Evolutionary conservation across 371 early-diverging fungal species (phyloP).

Genomic region (Haplosporangium sp.): DNA sequence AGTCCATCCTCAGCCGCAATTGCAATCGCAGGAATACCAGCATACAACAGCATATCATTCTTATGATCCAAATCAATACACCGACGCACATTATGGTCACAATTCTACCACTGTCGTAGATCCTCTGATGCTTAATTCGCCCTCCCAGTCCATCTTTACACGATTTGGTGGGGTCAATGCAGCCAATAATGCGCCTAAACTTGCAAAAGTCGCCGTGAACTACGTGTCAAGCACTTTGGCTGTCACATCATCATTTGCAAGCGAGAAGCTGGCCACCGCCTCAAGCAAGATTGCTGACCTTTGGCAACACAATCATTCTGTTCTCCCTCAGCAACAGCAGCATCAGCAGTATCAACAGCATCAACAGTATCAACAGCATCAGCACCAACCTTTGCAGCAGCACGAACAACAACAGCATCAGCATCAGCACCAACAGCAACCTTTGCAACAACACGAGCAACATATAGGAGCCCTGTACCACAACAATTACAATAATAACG

Average conservation of each 20-base stretch:
- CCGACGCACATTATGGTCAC: slow-evolving; percentile 16
- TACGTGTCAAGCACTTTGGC: slow-evolving; percentile 47
- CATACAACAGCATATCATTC: slow-evolving; percentile 22
- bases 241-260: slow-evolving; percentile 47
- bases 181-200: slow-evolving; percentile 19
- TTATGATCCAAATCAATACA: slow-evolving; percentile 15
- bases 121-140: slow-evolving; percentile 22
- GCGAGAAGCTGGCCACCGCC: slow-evolving; percentile 36
- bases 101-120: slow-evolving; percentile 5
- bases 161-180: slow-evolving; percentile 21
- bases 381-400: slow-evolving; percentile 34
- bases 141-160: slow-evolving; percentile 34
- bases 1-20: slow-evolving; percentile 3
- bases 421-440: neutral
- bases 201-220: slow-evolving; percentile 43
- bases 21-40: slow-evolving; percentile 1
- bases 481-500: no score
- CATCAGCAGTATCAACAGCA: slow-evolving; percentile 9
- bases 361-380: slow-evolving; percentile 22
- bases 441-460: slow-evolving; percentile 8
- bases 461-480: no score
- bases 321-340: slow-evolving; percentile 39
- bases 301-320: slow-evolving; percentile 46
- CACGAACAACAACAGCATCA: neutral
- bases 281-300: slow-evolving; percentile 52